A percentile compares a stretch with the other conserved stretches of the same genome.
Conservation (phyloP, 495 filamentous ascomycete species). For the Melanomma pulvis-pyrius region DNA sequence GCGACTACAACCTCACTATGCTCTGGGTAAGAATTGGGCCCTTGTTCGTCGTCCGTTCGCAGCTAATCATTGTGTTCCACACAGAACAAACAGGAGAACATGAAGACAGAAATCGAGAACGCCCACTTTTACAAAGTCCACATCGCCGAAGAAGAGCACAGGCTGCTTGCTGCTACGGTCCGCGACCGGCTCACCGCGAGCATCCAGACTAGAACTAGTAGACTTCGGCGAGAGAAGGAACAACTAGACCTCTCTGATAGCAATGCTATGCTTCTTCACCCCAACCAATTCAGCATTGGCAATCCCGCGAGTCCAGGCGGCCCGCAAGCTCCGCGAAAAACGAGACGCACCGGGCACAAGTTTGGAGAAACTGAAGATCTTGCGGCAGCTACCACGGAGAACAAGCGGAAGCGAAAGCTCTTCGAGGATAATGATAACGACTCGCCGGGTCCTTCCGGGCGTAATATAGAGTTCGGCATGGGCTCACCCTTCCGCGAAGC, state of each 20-base stretch:
- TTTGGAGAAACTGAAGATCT: constrained; percentile 75
- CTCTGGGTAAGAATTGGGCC: constrained; percentile 65
- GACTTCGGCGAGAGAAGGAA: constrained; percentile 86
- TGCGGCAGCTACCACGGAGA: constrained; percentile 59
- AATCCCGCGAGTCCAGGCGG: constrained; percentile 73
- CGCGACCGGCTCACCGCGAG: constrained; percentile 81
- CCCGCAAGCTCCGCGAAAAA: constrained; percentile 78
- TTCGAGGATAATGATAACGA: constrained; percentile 68
- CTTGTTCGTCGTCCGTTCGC: not conserved
- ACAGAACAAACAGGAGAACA: constrained; percentile 53
- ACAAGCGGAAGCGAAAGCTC: constrained; percentile 77
- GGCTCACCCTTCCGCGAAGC: constrained; percentile 59
- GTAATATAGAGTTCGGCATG: constrained; percentile 51
- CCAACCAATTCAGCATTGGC: constrained; percentile 82
- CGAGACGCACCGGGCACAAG: constrained; percentile 63
- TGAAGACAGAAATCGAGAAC: constrained; percentile 54
- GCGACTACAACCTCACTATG: constrained; percentile 75
- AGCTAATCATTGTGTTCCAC: constrained; percentile 14
- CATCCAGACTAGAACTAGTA: constrained; percentile 72
- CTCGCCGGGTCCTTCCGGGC: constrained; percentile 54
- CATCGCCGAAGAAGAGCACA: constrained; percentile 81
- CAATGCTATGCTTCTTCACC: constrained; percentile 85
- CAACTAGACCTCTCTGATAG: constrained; percentile 83
- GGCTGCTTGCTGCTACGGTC: constrained; percentile 72
- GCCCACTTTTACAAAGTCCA: constrained; percentile 64